Conservation (phyloP, 805 yeast species). For the Candida hungchunana region DNA sequence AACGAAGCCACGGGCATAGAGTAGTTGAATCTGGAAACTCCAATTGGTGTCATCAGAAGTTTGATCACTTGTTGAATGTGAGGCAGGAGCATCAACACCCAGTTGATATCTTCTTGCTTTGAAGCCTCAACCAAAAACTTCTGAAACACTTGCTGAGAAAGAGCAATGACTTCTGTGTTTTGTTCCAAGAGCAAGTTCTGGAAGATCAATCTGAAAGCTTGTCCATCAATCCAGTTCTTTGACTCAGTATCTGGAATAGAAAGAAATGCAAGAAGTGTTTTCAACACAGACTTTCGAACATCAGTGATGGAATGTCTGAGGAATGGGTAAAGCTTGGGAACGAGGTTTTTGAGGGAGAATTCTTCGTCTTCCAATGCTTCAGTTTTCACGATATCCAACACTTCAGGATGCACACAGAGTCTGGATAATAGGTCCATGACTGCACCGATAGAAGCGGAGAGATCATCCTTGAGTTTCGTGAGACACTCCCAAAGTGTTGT, state of each 20-base stretch:
- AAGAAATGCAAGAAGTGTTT: conserved; percentile 75
- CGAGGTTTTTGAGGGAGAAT: conserved; percentile 63
- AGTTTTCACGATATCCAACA: conserved; percentile 63
- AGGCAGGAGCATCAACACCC: conserved; percentile 49
- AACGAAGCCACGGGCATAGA: conserved; percentile 74
- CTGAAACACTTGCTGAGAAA: conserved; percentile 61
- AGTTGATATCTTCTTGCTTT: conserved; percentile 32
- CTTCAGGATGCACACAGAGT: conserved; percentile 77
- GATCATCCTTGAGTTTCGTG: conserved; percentile 81
- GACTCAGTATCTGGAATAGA: conserved; percentile 46
- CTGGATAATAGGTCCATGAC: conserved; percentile 92
- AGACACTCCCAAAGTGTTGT: conserved; percentile 89
- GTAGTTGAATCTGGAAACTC: conserved; percentile 84
- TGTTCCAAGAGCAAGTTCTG: conserved; percentile 91
- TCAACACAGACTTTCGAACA: conserved; percentile 83
- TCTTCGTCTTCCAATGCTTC: conserved; percentile 49
- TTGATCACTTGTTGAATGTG: conserved; percentile 61
- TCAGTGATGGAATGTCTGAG: conserved; percentile 89
- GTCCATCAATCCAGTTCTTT: conserved; percentile 74
- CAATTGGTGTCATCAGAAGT: conserved; percentile 88
- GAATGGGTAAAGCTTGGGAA: conserved; percentile 92
- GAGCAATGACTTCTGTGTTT: conserved; percentile 61
- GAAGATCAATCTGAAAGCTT: conserved; percentile 67
- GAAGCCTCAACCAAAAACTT: conserved; percentile 45
- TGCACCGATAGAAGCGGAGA: conserved; percentile 91